Percentiles rank a stretch among this genome's conserved stretches.
Evolutionary conservation across 352 stramenopile species (phyloP).

Genomic region (Globisporangium yorkense): DNA sequence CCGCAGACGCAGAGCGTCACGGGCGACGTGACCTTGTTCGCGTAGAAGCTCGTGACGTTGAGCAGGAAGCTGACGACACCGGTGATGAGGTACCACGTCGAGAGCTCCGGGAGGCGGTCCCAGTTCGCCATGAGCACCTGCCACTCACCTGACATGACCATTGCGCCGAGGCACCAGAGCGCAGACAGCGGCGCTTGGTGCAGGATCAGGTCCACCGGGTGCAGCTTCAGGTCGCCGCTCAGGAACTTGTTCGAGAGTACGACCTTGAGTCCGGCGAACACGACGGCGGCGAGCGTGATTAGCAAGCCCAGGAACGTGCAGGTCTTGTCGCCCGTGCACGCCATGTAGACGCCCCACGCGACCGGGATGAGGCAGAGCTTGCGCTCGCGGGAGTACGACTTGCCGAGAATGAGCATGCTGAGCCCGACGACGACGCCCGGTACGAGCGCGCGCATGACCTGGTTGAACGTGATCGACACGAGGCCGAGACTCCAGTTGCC

Average conservation of each 20-base stretch:
- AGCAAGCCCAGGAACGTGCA: slow-evolving; percentile 84
- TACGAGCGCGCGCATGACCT: slow-evolving; percentile 89
- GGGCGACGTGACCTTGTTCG: slow-evolving; percentile 93
- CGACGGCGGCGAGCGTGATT: slow-evolving; percentile 84
- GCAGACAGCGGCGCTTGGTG: slow-evolving; percentile 92
- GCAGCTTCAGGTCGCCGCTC: slow-evolving; percentile 90
- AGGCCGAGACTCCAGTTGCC: slow-evolving; percentile 90
- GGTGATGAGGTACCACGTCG: slow-evolving; percentile 80
- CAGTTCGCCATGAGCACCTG: slow-evolving; percentile 49
- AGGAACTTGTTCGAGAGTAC: slow-evolving; percentile 92
- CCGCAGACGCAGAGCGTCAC: slow-evolving; percentile 91
- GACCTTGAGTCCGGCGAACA: slow-evolving; percentile 91
- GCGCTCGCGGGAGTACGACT: slow-evolving; percentile 66
- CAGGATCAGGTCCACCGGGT: slow-evolving; percentile 90
- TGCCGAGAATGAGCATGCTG: slow-evolving; percentile 76
- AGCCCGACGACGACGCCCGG: slow-evolving; percentile 74
- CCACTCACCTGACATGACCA: slow-evolving; percentile 78
- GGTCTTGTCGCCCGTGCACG: slow-evolving; percentile 86
- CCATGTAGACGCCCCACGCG: slow-evolving; percentile 77
- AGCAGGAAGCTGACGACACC: slow-evolving; percentile 90
- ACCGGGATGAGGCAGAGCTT: slow-evolving; percentile 78
- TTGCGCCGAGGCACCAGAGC: slow-evolving; percentile 82
- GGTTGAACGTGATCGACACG: slow-evolving; percentile 95
- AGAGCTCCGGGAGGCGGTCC: slow-evolving; percentile 49
- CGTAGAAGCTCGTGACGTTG: slow-evolving; percentile 92